Evolutionary conservation across 148 eudicot species (phyloP), one percentile per base, ranked within the genome.

Genomic region (Chenopodium quinoa): DNA sequence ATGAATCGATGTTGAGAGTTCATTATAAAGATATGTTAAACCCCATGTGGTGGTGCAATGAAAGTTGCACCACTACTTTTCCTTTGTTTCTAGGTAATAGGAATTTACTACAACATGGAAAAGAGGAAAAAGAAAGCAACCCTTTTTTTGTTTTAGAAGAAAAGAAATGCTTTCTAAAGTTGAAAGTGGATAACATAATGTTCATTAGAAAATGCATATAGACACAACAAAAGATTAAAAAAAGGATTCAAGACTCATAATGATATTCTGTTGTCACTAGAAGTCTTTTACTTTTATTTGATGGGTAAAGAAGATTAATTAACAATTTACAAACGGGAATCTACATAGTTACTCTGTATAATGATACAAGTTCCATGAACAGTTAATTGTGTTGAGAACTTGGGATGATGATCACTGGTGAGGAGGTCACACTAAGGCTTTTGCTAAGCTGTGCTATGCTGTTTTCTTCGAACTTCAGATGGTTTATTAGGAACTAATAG

Each of bases 11-110:
- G 68, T 76, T 58, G 70, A 73, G 70, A 58, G 66, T 22, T 71
- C 34, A 54, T 8, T 72, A 71, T 65, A 40, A 29, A 58, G 65
- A 34, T 23, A 1, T 31, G 71, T 27, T 13, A 54, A 40, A 58
- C 4, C 31, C 80, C 75, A 58, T 77, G 63, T 56, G 62, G 62
- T 77, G 63, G 19, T 71, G 64, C 81, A 7, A 78, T 71, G 81
- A 67, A 78, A 78, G 66, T 82, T 62, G 78, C 73, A 72, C 66
- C 78, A 27, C 25, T 73, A 70, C 78, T 77, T 83, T 78, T 64
- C 29, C 27, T 72, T 64, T 63, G 23, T 50, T 60, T 20, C 60
- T 82, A 76, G 29, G 73, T 66, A 62, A 31, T 77, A 20, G 50
- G 78, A 78, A 71, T 64, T 31, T 48, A 73, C 25, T 83, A 48